Base-by-base conservation (phyloP, 2,329 filamentous ascomycete genomes). In the Nothopassalora personata region DNA sequence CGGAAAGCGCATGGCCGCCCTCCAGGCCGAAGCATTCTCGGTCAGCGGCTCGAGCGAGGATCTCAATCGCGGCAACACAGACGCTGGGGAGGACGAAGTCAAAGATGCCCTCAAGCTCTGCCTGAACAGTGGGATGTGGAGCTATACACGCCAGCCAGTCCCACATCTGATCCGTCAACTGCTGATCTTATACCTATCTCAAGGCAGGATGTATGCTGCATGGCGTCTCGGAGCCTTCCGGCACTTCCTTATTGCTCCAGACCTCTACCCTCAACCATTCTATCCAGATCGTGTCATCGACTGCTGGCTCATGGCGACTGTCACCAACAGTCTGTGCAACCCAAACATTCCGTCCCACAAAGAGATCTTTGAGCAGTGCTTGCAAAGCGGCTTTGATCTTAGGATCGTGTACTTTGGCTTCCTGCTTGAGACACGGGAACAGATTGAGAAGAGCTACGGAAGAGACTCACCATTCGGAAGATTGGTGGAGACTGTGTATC, bases 221-320 rank as follows among this genome's bases (percentile, higher is more conserved):
- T 80, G 82, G 63, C 66, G 77, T 4, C 79, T 85, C 5, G 77
- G 77, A 5, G 73, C 81, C 2, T 79, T 82, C 57, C 75, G 79
- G 1, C 80, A 83, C 64, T 74, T 79, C 53, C 69, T 76, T 31
- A 74, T 83, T 58, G 77, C 84, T 48, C 81, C 82, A 0, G 66
- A 76, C 2, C 70, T 85, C 2, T 83, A 81, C 59, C 75, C 77
- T 7, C 70, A 77, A 39, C 64, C 70, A 0, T 73, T 73, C 54
- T 82, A 86, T 67, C 83, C 83, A 0, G 73, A 84, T 7, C 77
- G 83, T 0, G 77, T 84, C 2, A 72, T 83, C 4, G 81, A 79
- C 58, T 74, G 69, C 7, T 80, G 64, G 61, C 50, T 63, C 43
- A 61, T 70, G 60, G 60, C 63, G 19, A 67, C 63, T 10, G 50